These are phyloP conservation scores for Yarrowia porcina DNA, from an alignment of 805 yeast species.

Conservation along the genomic window DNA sequence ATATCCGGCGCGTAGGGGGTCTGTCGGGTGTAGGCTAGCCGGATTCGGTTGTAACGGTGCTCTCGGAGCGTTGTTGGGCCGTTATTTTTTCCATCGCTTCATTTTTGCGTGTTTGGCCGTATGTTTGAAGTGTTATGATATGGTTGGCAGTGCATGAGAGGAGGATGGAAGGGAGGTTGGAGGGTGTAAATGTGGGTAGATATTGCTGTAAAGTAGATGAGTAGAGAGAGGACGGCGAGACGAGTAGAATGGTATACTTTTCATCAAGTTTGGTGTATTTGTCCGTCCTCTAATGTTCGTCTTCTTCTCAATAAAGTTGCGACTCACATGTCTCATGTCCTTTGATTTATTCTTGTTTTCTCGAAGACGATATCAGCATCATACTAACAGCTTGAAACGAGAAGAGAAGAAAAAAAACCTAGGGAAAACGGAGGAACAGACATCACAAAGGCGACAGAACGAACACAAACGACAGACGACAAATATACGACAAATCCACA, in stretches of 20 bases:
- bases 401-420: not conserved
- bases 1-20: not conserved
- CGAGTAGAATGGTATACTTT: not conserved
- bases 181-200: not conserved
- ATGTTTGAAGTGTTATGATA: not conserved
- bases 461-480: not conserved
- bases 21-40: not conserved
- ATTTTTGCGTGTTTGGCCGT: not conserved
- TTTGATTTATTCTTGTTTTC: conserved; percentile 4
- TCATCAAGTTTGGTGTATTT: not conserved
- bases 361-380: not conserved
- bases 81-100: not conserved
- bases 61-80: not conserved
- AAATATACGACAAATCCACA: not conserved
- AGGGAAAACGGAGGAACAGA: not conserved
- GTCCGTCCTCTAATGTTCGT: not conserved
- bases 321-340: not conserved
- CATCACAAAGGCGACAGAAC: not conserved
- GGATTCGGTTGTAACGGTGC: not conserved
- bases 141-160: not conserved
- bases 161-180: not conserved
- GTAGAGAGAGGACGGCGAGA: not conserved
- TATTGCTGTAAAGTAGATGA: not conserved
- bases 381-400: conserved; percentile 2
- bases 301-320: not conserved